These are phyloP conservation scores for Solanum lycopersicoides DNA, from an alignment of 257 asterid genomes.

Conservation along the genomic window DNA sequence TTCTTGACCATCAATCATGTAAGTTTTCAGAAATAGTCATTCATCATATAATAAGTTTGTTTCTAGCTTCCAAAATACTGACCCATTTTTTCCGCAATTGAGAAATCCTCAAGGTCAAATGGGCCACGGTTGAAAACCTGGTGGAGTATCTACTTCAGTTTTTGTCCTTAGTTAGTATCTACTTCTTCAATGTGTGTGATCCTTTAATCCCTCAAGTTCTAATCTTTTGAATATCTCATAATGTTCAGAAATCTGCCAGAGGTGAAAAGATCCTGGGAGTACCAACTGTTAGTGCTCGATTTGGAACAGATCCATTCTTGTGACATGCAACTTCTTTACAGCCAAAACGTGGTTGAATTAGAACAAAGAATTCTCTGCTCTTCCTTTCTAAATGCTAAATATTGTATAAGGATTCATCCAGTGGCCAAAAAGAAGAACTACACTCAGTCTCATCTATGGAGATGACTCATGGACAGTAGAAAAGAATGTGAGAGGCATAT, in stretches of 20 bases:
- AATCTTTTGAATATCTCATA: background rate
- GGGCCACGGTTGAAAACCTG: background rate
- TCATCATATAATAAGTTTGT: background rate
- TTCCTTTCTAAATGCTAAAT: no score
- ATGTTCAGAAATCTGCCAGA: constrained; percentile 73
- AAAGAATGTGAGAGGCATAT: no score
- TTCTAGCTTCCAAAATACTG: background rate
- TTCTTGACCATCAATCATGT: background rate
- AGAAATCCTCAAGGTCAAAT: background rate
- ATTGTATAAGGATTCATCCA: no score
- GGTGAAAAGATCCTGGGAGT: constrained; percentile 64
- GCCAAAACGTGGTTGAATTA: no score
- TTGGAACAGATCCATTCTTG: constrained; percentile 86
- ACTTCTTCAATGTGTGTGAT: background rate
- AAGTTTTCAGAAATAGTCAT: background rate
- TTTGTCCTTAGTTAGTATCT: background rate
- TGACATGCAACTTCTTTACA: constrained; percentile 9
- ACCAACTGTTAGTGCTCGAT: constrained; percentile 90
- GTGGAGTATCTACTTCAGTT: background rate
- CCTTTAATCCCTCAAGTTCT: background rate
- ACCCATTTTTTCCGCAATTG: background rate
- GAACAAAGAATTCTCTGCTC: no score
- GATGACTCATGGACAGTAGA: no score
- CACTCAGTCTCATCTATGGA: no score
- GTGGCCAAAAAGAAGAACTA: no score